Evolutionary conservation across 805 yeast genomes (phyloP).

Genomic region (Yueomyces sinensis): DNA sequence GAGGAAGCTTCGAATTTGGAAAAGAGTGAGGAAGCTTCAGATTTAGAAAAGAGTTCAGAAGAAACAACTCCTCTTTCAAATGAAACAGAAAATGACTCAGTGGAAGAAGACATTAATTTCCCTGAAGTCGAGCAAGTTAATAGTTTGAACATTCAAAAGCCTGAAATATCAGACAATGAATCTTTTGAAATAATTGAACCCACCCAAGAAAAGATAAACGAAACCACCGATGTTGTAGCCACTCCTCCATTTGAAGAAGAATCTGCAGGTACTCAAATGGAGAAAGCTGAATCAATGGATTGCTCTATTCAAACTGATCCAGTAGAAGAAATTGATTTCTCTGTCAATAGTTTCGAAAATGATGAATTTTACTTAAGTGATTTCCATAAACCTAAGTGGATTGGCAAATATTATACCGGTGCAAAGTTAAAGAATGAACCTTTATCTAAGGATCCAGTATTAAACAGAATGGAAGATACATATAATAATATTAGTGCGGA

Average conservation of each 20-base stretch:
- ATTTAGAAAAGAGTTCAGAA: not conserved
- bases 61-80: too few relatives aligned
- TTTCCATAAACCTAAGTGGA: conserved; percentile 9
- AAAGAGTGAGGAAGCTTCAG: not conserved
- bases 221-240: too few relatives aligned
- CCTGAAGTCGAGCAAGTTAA: not conserved
- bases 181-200: too few relatives aligned
- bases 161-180: too few relatives aligned
- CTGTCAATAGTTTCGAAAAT: conserved; percentile 13
- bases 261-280: not conserved
- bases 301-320: conserved; percentile 12
- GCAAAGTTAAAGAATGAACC: conserved; percentile 8
- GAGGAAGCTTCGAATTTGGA: not conserved
- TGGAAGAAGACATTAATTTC: not conserved
- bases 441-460: conserved; percentile 7
- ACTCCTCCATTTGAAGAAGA: too few relatives aligned
- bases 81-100: not conserved
- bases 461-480: conserved; percentile 15
- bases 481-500: conserved; percentile 22
- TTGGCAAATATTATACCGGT: conserved; percentile 10
- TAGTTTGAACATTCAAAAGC: not conserved
- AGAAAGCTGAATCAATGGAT: not conserved
- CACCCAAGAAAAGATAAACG: too few relatives aligned
- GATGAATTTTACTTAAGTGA: conserved; percentile 20
- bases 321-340: conserved; percentile 4